These are phyloP conservation scores for Cyclostephanos tholiformis DNA, from an alignment of 108 stramenopile genomes.

Conservation along the genomic window DNA sequence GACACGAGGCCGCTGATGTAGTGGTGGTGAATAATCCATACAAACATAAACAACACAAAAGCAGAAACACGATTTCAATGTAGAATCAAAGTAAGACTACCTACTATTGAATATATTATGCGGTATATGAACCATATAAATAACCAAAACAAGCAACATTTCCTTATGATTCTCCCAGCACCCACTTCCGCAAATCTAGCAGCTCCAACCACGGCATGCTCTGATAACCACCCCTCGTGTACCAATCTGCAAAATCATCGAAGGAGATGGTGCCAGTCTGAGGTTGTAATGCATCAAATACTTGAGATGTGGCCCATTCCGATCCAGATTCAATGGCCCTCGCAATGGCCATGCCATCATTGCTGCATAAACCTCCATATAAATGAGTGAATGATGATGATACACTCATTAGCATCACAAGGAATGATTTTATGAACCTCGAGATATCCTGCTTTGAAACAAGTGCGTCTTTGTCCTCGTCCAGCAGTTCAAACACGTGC, in stretches of 20 bases:
- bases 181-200: conserved; percentile 87
- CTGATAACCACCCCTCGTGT: conserved; percentile 80
- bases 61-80: too few relatives aligned
- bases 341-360: conserved; percentile 46
- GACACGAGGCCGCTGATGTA: too few relatives aligned
- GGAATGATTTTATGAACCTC: conserved; percentile 77
- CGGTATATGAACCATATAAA: neutral
- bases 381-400: conserved; percentile 56
- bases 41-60: too few relatives aligned
- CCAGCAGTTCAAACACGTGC: conserved; percentile 85
- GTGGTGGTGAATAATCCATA: too few relatives aligned
- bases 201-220: conserved; percentile 90
- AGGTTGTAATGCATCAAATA: conserved; percentile 56
- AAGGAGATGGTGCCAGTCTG: conserved; percentile 58
- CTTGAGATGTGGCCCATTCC: conserved; percentile 73
- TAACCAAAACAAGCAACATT: neutral
- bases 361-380: conserved; percentile 49
- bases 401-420: conserved; percentile 72
- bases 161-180: conserved; percentile 29
- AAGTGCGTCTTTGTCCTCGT: conserved; percentile 64
- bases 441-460: conserved; percentile 62
- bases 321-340: conserved; percentile 79
- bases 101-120: neutral
- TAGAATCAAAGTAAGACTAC: neutral
- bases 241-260: conserved; percentile 94